Evolutionary conservation across 2,329 filamentous ascomycete genomes (phyloP), one percentile per base, ranked within the genome.

Genomic region (Phoma sp.): DNA sequence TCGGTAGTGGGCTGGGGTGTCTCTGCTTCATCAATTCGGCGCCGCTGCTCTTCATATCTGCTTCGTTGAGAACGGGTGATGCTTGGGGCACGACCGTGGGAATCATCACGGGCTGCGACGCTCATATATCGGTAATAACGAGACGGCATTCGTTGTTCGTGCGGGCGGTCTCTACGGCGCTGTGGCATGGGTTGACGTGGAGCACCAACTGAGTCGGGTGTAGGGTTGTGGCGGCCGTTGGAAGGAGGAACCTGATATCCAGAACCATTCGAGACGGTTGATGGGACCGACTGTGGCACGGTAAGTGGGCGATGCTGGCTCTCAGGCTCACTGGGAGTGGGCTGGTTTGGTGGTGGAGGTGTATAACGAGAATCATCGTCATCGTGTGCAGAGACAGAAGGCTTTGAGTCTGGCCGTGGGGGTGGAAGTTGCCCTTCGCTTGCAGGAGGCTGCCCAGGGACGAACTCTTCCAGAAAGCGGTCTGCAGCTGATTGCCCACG

Each of bases 121-220:
- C 69, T 72, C 69, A 73, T 70, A 48, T 74, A 74, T 40, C 72
- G 68, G 46, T 71, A 70, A 56, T 73, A 75, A 15, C 72, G 66
- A 15, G 72, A 70, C 1, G 72, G 71, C 47, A 71, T 64, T 15
- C 64, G 63, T 15, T 73, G 65, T 9, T 73, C 72, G 40, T 72
- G 65, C 4, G 67, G 63, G 29, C 68, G 65, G 21, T 75, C 72
- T 51, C 70, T 63, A 10, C 71, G 69, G 13, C 73, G 70, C 8
- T 70, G 63, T 12, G 70, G 69, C 19, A 62, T 70, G 51, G 59
- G 43, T 55, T 70, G 67, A 45, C 70, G 63, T 24, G 57, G 57
- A 24, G 61, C 60, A 22, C 62, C 63, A 33, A 32, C 58, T 19
- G 63, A 64, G 24, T 71, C 69, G 17, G 70, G 62, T 21, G 68